A percentile compares a stretch with the other conserved stretches of the same genome.
phyloP scores from a whole-genome alignment of 2,329 filamentous ascomycete genomes.

The Ophioceras dolichostomum region DNA sequence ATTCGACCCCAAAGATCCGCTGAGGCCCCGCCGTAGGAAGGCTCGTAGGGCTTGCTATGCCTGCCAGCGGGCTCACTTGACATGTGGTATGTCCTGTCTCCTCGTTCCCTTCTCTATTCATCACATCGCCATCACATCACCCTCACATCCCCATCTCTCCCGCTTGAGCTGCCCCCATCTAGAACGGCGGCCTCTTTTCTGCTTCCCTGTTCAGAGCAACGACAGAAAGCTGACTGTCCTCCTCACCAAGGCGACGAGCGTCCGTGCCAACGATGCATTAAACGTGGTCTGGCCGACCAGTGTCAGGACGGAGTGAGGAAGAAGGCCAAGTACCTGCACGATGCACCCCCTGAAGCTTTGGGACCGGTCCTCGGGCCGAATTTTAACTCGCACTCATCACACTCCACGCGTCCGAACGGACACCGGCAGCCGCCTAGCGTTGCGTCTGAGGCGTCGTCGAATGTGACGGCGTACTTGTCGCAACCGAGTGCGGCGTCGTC shows the following conservation, averaged over 20 bases:
- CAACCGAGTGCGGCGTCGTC: conserved; percentile 28
- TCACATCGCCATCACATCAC: too few relatives aligned
- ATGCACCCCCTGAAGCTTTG: conserved; percentile 81
- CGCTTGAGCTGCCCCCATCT: too few relatives aligned
- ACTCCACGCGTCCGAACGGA: conserved; percentile 26
- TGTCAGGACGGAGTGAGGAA: conserved; percentile 96
- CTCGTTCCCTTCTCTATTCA: too few relatives aligned
- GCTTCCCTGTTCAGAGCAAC: not conserved
- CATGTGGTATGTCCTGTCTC: conserved; percentile 73
- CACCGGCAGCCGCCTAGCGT: conserved; percentile 33
- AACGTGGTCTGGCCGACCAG: conserved; percentile 77
- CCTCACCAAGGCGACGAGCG: conserved; percentile 69
- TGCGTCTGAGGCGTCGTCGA: conserved; percentile 31
- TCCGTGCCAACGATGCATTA: conserved; percentile 88
- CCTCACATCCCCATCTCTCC: conserved; percentile 7
- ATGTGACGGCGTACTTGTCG: conserved; percentile 33
- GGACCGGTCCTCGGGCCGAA: conserved; percentile 70
- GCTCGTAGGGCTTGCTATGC: conserved; percentile 90
- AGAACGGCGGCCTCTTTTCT: not conserved
- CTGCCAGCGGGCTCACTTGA: conserved; percentile 93
- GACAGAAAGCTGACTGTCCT: conserved; percentile 13
- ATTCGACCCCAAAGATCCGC: conserved; percentile 76
- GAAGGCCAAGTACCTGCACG: conserved; percentile 97
- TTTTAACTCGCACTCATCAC: conserved; percentile 45
- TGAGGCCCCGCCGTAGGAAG: conserved; percentile 86